Percentiles rank a stretch among this genome's conserved stretches.
Evolutionary conservation across 345 rosid species (phyloP).

Genomic region (Acer negundo): DNA sequence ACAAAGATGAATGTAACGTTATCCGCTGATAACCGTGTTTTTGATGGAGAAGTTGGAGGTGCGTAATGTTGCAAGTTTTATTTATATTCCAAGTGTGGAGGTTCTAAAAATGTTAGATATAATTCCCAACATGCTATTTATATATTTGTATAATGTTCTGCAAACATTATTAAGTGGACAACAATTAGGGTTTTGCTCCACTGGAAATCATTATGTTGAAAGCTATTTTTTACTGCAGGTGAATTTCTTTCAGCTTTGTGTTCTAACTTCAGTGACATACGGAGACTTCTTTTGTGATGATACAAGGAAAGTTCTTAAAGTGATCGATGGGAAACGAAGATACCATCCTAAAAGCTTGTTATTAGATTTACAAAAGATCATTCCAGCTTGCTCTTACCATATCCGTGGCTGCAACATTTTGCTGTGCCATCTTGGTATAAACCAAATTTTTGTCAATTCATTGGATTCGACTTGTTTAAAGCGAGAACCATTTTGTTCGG

Average conservation of each 20-base stretch:
- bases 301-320: constrained; percentile 2
- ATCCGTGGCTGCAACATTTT: constrained; percentile 4
- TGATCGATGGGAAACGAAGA: constrained; percentile 6
- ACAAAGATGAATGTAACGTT: constrained; percentile 83
- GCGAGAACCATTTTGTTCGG: background rate
- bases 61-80: constrained; percentile 12
- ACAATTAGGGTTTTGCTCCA: background rate
- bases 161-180: background rate
- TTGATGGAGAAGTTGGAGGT: constrained; percentile 97
- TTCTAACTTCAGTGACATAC: constrained; percentile 73
- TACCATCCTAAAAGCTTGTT: constrained; percentile 17
- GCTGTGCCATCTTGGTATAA: constrained; percentile 17
- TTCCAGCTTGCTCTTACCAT: constrained; percentile 3
- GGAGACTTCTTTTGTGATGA: constrained; percentile 70
- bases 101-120: background rate
- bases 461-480: constrained; percentile 5
- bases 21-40: constrained; percentile 94
- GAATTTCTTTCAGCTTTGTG: constrained; percentile 69
- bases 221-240: constrained; percentile 50
- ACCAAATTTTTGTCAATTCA: constrained; percentile 24
- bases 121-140: background rate
- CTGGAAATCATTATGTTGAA: background rate
- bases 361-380: background rate
- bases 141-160: too few species aligned
- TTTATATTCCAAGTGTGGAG: background rate